phyloP scores from a whole-genome alignment of 805 yeast species.

The Candida sithepensis region DNA sequence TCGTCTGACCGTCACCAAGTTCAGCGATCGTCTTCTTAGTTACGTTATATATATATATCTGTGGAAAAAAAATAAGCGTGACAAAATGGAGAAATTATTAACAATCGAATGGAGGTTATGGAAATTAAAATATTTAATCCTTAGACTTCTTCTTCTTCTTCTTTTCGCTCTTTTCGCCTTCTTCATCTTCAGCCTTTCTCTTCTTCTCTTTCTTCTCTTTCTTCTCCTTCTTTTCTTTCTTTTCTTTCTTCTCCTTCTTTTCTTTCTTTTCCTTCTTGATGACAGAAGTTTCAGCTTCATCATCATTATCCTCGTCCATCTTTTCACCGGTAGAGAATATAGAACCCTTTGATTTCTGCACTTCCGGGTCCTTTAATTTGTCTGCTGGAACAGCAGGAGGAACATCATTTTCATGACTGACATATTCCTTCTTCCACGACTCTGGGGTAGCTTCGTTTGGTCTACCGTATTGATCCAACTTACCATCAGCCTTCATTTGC shows the following conservation, averaged over 20 bases:
- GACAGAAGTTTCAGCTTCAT: conserved; percentile 10
- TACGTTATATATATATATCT: background rate
- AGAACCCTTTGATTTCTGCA: conserved; percentile 46
- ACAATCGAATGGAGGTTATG: background rate
- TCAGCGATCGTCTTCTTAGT: background rate
- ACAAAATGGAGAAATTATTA: background rate
- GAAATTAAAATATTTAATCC: conserved; percentile 13
- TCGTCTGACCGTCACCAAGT: background rate
- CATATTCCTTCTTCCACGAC: conserved; percentile 84
- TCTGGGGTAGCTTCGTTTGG: conserved; percentile 91
- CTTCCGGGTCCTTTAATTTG: conserved; percentile 38
- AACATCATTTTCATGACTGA: conserved; percentile 60
- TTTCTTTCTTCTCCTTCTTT: conserved; percentile 50
- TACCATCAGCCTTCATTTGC: conserved; percentile 95
- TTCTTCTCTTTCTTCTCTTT: conserved; percentile 38
- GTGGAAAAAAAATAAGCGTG: conserved; percentile 2
- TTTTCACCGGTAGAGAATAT: conserved; percentile 32
- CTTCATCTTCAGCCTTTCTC: conserved; percentile 42
- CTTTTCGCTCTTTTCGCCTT: conserved; percentile 20
- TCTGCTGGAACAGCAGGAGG: conserved; percentile 59
- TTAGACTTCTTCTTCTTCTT: conserved; percentile 27
- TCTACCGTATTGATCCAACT: conserved; percentile 94
- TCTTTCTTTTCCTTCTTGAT: conserved; percentile 44
- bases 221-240: conserved; percentile 59
- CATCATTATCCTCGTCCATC: conserved; percentile 25